Conservation (phyloP, 805 yeast genomes). For the Candida khao-thaluensis region DNA sequence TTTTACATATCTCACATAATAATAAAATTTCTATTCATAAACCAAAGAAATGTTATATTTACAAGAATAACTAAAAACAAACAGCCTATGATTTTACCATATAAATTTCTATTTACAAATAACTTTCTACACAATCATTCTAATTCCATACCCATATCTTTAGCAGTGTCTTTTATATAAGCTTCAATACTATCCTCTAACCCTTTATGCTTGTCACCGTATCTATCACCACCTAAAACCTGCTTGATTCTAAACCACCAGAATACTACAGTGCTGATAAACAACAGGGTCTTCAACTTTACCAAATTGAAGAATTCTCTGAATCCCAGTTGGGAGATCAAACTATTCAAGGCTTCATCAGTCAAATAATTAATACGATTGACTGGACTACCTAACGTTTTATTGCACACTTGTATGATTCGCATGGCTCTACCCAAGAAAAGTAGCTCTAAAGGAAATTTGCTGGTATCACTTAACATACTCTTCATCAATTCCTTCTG, state of each 20-base stretch:
- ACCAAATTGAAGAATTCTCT: conserved; percentile 12
- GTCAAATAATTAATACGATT: conserved; percentile 67
- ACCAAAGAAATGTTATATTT: too few species aligned
- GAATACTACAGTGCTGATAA: conserved; percentile 33
- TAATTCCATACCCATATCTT: conserved; percentile 40
- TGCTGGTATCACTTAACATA: conserved; percentile 60
- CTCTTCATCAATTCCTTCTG: conserved; percentile 47
- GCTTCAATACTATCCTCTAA: conserved; percentile 47
- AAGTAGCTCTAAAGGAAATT: conserved; percentile 64
- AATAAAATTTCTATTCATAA: too few species aligned
- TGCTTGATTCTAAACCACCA: conserved; percentile 33
- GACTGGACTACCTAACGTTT: conserved; percentile 67
- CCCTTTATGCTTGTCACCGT: conserved; percentile 34
- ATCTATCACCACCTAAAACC: conserved; percentile 28
- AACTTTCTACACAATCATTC: too few species aligned
- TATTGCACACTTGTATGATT: conserved; percentile 70
- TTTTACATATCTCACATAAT: too few species aligned
- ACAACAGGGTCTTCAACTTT: conserved; percentile 22
- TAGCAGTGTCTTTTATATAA: conserved; percentile 42
- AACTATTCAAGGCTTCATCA: conserved; percentile 45
- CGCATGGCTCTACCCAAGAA: conserved; percentile 72
- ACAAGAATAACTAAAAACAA: too few species aligned
- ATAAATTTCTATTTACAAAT: not conserved
- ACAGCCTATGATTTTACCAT: too few species aligned
- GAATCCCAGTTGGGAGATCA: conserved; percentile 15